phyloP scores from a whole-genome alignment of 768 basidiomycete genomes.

The Fomitopsis serialis region DNA sequence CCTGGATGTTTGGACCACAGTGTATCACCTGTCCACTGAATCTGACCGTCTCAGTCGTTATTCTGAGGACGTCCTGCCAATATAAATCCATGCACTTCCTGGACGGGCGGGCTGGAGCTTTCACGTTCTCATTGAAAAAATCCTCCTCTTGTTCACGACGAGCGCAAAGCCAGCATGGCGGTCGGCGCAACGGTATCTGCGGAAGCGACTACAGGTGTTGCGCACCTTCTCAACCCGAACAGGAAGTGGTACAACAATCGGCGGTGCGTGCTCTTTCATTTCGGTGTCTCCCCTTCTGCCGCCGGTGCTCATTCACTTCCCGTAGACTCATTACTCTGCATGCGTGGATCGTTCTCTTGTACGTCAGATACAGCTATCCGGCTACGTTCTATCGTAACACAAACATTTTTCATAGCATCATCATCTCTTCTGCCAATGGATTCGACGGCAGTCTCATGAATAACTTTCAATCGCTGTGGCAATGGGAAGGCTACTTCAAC shows the following conservation, averaged over 20 bases:
- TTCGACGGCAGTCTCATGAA: constrained; percentile 39
- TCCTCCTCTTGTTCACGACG: constrained; percentile 8
- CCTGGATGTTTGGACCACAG: neutral
- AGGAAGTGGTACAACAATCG: constrained; percentile 77
- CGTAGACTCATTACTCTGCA: constrained; percentile 20
- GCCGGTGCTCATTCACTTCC: neutral
- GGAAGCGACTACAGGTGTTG: constrained; percentile 32
- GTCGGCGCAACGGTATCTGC: constrained; percentile 38
- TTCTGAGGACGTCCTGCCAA: neutral
- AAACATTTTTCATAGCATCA: constrained; percentile 19
- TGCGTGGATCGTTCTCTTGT: constrained; percentile 25
- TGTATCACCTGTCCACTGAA: neutral
- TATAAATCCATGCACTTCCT: constrained; percentile 11
- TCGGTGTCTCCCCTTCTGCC: neutral
- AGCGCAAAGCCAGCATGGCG: constrained; percentile 40
- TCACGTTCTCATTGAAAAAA: constrained; percentile 16
- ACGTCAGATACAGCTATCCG: neutral
- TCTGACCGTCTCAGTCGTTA: neutral
- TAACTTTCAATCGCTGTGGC: constrained; percentile 30
- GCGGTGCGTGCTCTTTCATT: constrained; percentile 32
- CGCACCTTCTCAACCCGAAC: constrained; percentile 58
- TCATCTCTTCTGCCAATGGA: constrained; percentile 32
- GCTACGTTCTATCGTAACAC: neutral
- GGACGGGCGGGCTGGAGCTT: constrained; percentile 11
- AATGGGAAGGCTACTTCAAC: constrained; percentile 31